Evolutionary conservation across 768 basidiomycete genomes (phyloP).

Genomic region (Boletales sp.): DNA sequence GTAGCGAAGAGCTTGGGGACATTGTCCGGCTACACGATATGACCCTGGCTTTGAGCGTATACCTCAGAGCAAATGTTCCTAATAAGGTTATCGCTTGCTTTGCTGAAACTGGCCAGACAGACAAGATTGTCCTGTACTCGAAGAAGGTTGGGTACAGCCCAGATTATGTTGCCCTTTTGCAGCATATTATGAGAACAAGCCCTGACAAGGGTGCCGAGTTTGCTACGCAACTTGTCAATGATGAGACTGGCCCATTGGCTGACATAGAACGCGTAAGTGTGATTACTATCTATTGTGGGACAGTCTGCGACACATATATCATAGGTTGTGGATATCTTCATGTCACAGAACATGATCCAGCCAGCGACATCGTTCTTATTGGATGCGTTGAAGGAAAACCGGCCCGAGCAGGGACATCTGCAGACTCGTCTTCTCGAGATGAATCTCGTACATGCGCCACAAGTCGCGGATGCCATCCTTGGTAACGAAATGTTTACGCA

Average conservation of each 20-base stretch:
- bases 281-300: not conserved
- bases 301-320: not conserved
- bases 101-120: slow-evolving; percentile 96
- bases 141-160: slow-evolving; percentile 96
- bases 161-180: slow-evolving; percentile 87
- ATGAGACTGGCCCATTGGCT: slow-evolving; percentile 88
- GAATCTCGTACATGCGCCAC: slow-evolving; percentile 96
- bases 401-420: slow-evolving; percentile 91
- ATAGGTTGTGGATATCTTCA: slow-evolving; percentile 96
- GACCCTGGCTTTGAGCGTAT: slow-evolving; percentile 96
- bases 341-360: slow-evolving; percentile 99
- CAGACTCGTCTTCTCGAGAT: slow-evolving; percentile 97
- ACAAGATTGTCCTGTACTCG: slow-evolving; percentile 96
- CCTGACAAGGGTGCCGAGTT: slow-evolving; percentile 99
- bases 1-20: slow-evolving; percentile 97
- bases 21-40: slow-evolving; percentile 93
- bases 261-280: slow-evolving; percentile 81
- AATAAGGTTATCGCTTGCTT: slow-evolving; percentile 99
- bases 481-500: slow-evolving; percentile 98
- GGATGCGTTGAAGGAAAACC: slow-evolving; percentile 97
- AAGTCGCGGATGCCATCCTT: slow-evolving; percentile 98
- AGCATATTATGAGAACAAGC: slow-evolving; percentile 94
- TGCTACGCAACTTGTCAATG: slow-evolving; percentile 90
- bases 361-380: slow-evolving; percentile 97
- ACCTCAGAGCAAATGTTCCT: slow-evolving; percentile 94